Base-by-base conservation (phyloP, 306 rosid genomes). In the Acmispon strigosus region DNA sequence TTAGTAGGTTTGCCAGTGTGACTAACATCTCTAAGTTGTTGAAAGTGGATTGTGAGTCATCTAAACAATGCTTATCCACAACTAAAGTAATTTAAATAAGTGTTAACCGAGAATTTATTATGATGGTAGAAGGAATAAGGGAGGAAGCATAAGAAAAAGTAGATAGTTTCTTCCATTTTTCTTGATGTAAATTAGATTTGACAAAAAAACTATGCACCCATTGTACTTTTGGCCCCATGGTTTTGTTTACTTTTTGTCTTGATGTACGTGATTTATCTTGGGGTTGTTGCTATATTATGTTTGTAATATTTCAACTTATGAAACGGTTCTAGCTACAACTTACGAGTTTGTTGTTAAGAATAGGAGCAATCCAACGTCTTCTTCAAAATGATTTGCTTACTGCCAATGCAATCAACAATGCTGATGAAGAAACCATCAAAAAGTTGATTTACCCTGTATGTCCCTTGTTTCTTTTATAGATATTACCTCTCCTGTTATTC, bases 361-460 rank as follows among this genome's bases (percentile, higher is more conserved):
- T 83, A 90, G 98, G 98, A 80, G 98, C 98, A 62, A 84, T 87
- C 72, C 91, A 86, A 66, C 92, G 98, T 53, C 96, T 94, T 62
- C 96, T 84, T 63, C 85, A 94, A 83, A 86, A 82, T 75, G 85
- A n/a, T 62, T 82, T 94, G 73, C 98, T 94, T 47, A 66, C 90
- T 10, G 88, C 96, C 41, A 91, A 87, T 42, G 86, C 92, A 63
- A 83, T 94, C 73, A 86, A 83, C 81, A 82, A 78, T 61, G 89
- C 89, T 29, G 96, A 90, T 32, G 97, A 94, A 89, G 89, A 82
- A 76, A 83, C 83, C 53, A 75, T 90, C 71, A 94, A 86, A 84
- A 80, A 84, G 65, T 71, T 90, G 84, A 90, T 94, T 54, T 94
- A 94, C 80, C 98, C 96, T 2, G 98, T 93, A 90, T 60, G 81